phyloP scores from a whole-genome alignment of 805 yeast genomes.

The Teunomyces aglyptinius region DNA sequence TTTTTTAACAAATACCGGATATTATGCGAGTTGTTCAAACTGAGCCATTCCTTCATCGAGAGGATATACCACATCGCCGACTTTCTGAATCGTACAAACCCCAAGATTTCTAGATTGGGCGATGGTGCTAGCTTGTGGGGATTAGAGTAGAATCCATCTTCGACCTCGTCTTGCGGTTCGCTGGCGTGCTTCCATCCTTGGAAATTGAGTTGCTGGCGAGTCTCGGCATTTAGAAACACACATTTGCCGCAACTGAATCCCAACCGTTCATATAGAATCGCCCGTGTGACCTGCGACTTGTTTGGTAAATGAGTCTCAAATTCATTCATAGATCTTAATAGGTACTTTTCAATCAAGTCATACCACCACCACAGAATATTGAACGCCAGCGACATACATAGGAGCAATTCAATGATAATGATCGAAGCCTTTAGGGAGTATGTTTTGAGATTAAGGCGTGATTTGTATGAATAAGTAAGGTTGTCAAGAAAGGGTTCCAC shows the following conservation, averaged over 20 bases:
- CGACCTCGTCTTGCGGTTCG: neutral
- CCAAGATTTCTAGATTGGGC: conserved; percentile 41
- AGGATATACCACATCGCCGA: conserved; percentile 74
- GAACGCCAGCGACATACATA: conserved; percentile 43
- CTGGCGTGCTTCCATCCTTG: conserved; percentile 2
- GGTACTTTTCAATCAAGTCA: conserved; percentile 42
- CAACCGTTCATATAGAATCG: conserved; percentile 41
- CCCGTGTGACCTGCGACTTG: conserved; percentile 45
- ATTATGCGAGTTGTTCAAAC: conserved; percentile 26
- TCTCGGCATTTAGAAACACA: conserved; percentile 12
- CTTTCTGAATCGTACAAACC: conserved; percentile 66
- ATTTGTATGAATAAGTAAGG: conserved; percentile 68
- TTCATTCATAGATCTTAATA: conserved; percentile 47
- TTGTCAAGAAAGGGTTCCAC: conserved; percentile 67
- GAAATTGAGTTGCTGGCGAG: neutral
- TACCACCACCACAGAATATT: conserved; percentile 46
- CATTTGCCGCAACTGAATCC: conserved; percentile 50
- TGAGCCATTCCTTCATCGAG: conserved; percentile 68
- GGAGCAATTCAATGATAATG: conserved; percentile 67
- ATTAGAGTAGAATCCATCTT: conserved; percentile 31
- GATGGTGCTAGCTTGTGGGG: conserved; percentile 31
- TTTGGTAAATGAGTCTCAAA: conserved; percentile 41
- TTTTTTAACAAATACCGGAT: conserved; percentile 25
- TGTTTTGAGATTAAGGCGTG: conserved; percentile 65
- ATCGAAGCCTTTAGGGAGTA: conserved; percentile 70